These are phyloP conservation scores for Ogataea glucozyma DNA, from an alignment of 805 yeast species.

Conservation along the genomic window DNA sequence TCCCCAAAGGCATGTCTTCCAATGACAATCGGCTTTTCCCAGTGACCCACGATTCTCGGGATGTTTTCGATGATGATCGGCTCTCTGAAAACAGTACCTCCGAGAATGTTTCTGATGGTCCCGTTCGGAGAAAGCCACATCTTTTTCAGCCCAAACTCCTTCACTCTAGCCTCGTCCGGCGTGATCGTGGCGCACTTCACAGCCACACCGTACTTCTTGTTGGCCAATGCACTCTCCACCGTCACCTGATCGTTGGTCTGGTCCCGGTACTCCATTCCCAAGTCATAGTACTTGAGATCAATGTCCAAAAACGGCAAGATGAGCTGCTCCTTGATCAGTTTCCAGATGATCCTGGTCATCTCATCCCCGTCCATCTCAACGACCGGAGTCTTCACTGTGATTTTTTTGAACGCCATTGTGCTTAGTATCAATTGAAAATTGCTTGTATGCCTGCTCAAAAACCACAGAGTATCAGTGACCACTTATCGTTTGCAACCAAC, in stretches of 20 bases:
- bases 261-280: slow-evolving; percentile 85
- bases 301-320: slow-evolving; percentile 83
- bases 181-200: slow-evolving; percentile 98
- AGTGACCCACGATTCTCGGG: slow-evolving; percentile 85
- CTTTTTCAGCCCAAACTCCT: slow-evolving; percentile 86
- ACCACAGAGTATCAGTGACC: too few relatives aligned
- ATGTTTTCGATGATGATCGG: slow-evolving; percentile 86
- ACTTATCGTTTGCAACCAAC: too few relatives aligned
- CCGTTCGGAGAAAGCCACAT: slow-evolving; percentile 99
- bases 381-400: slow-evolving; percentile 81
- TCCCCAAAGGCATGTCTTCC: slow-evolving; percentile 98
- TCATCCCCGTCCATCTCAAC: slow-evolving; percentile 99
- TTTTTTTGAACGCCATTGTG: slow-evolving; percentile 45
- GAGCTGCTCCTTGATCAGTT: slow-evolving; percentile 80
- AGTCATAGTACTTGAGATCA: slow-evolving; percentile 88
- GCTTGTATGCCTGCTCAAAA: too few relatives aligned
- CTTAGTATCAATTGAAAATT: too few relatives aligned
- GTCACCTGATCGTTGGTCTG: slow-evolving; percentile 87
- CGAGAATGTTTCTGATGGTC: slow-evolving; percentile 90
- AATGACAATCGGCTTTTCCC: slow-evolving; percentile 95
- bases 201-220: slow-evolving; percentile 85
- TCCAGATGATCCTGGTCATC: slow-evolving; percentile 96
- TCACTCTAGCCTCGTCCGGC: slow-evolving; percentile 95
- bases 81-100: slow-evolving; percentile 96
- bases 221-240: slow-evolving; percentile 86